Base-by-base conservation (phyloP, 2,329 filamentous ascomycete species). In the Davidsoniella neocaledoniae region DNA sequence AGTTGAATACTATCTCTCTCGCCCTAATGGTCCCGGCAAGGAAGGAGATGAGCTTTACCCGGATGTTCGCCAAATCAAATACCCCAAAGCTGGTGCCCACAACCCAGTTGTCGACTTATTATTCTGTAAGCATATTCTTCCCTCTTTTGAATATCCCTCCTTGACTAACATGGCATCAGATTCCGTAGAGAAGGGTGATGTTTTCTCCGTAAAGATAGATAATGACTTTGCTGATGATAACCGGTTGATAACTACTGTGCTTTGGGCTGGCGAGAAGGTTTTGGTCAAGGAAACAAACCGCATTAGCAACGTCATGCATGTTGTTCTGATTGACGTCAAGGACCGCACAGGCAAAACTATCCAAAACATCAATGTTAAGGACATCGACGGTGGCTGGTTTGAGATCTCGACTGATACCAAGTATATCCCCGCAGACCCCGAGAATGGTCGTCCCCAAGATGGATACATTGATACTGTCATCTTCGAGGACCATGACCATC, bases 381-480 rank as follows among this genome's bases (percentile, higher is more conserved):
- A 81, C 51, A 71, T 95, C n/a, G 91, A 98, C 62, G 88, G 88
- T 19, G 93, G 91, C 33, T 98, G 91, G 91, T 90, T 95, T 58
- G 91, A 98, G 65, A 86, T 94, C 40, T 86, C 86, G 1, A 82
- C 94, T 58, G 77, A 81, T 40, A 94, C 88, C 3, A 79, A 71
- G 12, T 96, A 83, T 60, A 81, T 98, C 51, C 91, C 91, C 2
- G 84, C 86, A 3, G 86, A 95, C 61, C 74, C 83, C 19, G 63
- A 67, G 9, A 86, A 84, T 54, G 85, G 84, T 12, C 79, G 88
- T 19, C 70, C 76, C 2, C 65, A 90, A 4, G 87, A 95, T 63
- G 91, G 91, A 19, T 98, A 98, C 59, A 80, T 98, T 54, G 91
- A 98, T 63, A 87, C 83, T 0, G 70, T 96, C 53, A 83, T 96